A percentile compares a stretch with the other conserved stretches of the same genome.
phyloP scores from a whole-genome alignment of 2,329 filamentous ascomycete species.

The Paraphaeosphaeria sporulosa region DNA sequence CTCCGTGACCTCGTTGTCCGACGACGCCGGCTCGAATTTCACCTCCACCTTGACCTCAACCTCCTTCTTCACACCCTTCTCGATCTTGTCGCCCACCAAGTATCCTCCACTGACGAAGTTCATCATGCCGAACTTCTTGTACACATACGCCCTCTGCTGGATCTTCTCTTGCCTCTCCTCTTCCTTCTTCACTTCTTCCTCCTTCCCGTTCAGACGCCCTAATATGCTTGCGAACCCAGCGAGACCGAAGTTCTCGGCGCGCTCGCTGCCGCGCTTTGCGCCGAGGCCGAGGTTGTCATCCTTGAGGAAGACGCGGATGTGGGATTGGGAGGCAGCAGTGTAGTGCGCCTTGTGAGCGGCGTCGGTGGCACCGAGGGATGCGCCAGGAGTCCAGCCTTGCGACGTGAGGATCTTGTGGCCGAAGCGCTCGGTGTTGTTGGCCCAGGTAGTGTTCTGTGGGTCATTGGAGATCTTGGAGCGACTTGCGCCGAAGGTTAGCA shows the following conservation, averaged over 20 bases:
- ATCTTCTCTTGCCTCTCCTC: conserved; percentile 72
- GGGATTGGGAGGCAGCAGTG: conserved; percentile 80
- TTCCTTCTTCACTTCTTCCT: conserved; percentile 75
- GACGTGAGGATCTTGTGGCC: conserved; percentile 88
- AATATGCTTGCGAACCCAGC: conserved; percentile 87
- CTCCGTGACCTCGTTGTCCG: conserved; percentile 36
- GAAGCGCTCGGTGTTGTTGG: conserved; percentile 79
- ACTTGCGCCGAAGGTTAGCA: conserved; percentile 45
- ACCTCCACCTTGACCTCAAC: conserved; percentile 52
- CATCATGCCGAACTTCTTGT: conserved; percentile 79
- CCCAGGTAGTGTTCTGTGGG: conserved; percentile 96
- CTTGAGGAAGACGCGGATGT: conserved; percentile 85
- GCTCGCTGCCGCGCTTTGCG: conserved; percentile 75
- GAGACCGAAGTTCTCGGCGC: conserved; percentile 78
- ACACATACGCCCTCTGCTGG: conserved; percentile 76
- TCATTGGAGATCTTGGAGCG: conserved; percentile 82
- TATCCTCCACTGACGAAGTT: conserved; percentile 89
- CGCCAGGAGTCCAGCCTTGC: conserved; percentile 90
- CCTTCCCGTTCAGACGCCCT: conserved; percentile 88
- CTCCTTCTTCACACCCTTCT: conserved; percentile 56
- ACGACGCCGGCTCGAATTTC: conserved; percentile 50
- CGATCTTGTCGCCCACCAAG: conserved; percentile 65
- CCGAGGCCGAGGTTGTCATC: conserved; percentile 92
- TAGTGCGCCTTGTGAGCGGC: conserved; percentile 78
- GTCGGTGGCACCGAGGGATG: conserved; percentile 79